Conservation (phyloP, 257 asterid species). For the Scutellaria barbata region DNA sequence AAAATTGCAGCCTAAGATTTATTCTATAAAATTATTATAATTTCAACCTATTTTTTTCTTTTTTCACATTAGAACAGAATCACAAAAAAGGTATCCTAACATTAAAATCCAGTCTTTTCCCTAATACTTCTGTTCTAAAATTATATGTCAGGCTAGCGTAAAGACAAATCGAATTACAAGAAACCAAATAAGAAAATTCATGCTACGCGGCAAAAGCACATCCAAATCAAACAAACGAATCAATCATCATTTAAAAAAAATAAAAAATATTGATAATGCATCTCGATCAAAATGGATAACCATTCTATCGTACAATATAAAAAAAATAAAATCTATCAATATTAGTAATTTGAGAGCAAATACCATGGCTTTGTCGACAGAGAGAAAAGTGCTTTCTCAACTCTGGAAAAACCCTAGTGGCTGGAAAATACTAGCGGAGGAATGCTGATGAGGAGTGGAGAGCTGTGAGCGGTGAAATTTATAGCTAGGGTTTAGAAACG, state of each 20-base stretch:
- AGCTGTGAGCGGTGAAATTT: background rate
- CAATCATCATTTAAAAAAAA: background rate
- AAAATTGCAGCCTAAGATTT: too few relatives aligned
- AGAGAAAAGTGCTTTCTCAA: conserved; percentile 21
- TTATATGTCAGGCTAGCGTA: background rate
- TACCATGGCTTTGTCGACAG: conserved; percentile 38
- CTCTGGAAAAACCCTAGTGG: conserved; percentile 29
- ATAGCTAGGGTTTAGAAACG: conserved; percentile 26
- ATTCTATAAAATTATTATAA: too few relatives aligned
- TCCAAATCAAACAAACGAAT: background rate
- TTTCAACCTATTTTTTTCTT: too few relatives aligned
- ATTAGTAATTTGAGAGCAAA: background rate
- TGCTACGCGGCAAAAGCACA: background rate
- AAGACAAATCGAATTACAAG: background rate
- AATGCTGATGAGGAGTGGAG: background rate
- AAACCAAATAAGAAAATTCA: background rate
- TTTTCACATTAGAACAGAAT: too few relatives aligned
- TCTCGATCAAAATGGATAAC: background rate
- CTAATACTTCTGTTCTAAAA: background rate
- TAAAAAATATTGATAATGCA: background rate
- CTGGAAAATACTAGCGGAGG: background rate
- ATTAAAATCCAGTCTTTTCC: background rate
- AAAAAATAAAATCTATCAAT: background rate
- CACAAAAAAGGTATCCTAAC: too few relatives aligned
- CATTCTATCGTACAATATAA: background rate